Evolutionary conservation across 352 stramenopile genomes (phyloP).

Genomic region (Blastocystis sp.): DNA sequence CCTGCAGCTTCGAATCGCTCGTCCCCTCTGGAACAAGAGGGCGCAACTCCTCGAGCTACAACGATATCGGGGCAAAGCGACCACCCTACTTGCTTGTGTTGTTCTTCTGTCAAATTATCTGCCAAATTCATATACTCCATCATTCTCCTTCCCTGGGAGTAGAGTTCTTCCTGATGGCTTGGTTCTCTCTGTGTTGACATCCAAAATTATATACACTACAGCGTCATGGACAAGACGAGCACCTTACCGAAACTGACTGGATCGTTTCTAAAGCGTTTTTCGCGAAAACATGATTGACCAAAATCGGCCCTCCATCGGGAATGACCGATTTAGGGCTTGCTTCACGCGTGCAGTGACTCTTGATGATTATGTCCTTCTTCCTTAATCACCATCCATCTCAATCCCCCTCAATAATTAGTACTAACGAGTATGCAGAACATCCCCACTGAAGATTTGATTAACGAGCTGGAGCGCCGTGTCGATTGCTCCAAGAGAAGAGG

Average conservation of each 20-base stretch:
- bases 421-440: conserved; percentile 71
- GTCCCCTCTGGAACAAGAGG: conserved; percentile 34
- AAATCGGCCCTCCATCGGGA: conserved; percentile 7
- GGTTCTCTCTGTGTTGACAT: not conserved
- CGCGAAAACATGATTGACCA: too few species aligned
- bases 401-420: not conserved
- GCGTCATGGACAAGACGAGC: not conserved
- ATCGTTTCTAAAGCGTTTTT: not conserved
- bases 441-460: conserved; percentile 81
- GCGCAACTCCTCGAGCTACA: conserved; percentile 37
- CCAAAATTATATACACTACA: not conserved
- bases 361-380: not conserved
- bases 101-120: not conserved
- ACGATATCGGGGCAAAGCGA: not conserved
- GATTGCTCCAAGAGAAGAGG: conserved; percentile 87
- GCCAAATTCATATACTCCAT: conserved; percentile 7
- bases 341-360: not conserved
- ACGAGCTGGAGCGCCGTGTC: conserved; percentile 86
- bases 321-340: not conserved
- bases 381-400: not conserved
- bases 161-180: not conserved
- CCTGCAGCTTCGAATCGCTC: conserved; percentile 18
- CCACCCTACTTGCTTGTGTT: not conserved
- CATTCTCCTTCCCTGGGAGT: conserved; percentile 8
- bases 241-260: not conserved